Base-by-base conservation (phyloP, 2,329 filamentous ascomycete species). In the Hypomyces rosellus region DNA sequence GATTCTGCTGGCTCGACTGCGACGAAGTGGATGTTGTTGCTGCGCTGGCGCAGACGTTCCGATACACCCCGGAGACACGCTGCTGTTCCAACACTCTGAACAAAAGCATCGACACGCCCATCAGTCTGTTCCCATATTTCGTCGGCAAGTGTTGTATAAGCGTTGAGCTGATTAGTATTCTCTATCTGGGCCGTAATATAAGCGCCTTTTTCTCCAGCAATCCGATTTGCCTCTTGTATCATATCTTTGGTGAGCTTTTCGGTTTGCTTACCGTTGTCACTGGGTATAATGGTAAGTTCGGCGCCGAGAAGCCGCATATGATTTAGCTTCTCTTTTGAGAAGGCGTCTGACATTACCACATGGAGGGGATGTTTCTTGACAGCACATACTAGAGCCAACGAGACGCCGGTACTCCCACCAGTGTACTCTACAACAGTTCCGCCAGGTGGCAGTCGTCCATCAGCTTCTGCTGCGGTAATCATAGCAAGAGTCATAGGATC, bases 401-500 rank as follows among this genome's bases (percentile, higher is more conserved):
- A 49, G 2, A 49, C 48, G 2, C 48, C 48, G 14, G 48, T 49
- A 15, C 48, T 49, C 3, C 48, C 41, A 6, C 48, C 48, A 15
- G 48, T 45, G 16, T 49, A 49, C 34, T 49, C 48, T 12, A 49
- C 48, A 22, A 49, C 48, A n/a, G 34, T 34, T 15, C 48, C 48
- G 14, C 48, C 48, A 5, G 48, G 41, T 3, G 44, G 44, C 7
- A 49, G 48, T 33, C 48, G 48, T 4, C 48, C 42, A 14, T 49
- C 48, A 12, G 30, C 25, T 11, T 49, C 48, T 8, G 48, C 48
- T 22, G 48, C 48, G 12, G 20, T 49, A 15, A 49, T 39, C 48
- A 49, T 49, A n/a, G 42, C 48, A 45, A 49, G 34, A 16, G 48
- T 41, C 42, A 49, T 49, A 30, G 41, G 48, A 5, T 49, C 48